Evolutionary conservation across 768 basidiomycete species (phyloP).

Genomic region (Leucocoprinus birnbaumii): DNA sequence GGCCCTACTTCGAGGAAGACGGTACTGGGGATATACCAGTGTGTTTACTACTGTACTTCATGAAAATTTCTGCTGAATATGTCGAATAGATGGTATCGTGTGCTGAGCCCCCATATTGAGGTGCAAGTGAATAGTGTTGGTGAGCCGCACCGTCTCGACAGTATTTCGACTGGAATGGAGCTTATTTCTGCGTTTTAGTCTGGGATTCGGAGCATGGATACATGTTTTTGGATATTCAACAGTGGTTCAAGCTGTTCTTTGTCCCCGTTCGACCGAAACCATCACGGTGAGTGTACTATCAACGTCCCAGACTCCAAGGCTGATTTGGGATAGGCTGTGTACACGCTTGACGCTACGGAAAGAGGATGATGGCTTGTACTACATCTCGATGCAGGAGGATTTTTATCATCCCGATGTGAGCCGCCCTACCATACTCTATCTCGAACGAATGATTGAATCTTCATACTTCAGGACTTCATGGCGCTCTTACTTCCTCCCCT

Average conservation of each 20-base stretch:
- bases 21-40: constrained; percentile 60
- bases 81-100: constrained; percentile 57
- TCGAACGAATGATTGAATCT: neutral
- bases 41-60: constrained; percentile 16
- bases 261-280: constrained; percentile 41
- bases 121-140: constrained; percentile 40
- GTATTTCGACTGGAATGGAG: neutral
- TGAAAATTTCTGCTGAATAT: neutral
- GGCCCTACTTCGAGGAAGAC: constrained; percentile 50
- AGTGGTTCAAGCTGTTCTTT: constrained; percentile 51
- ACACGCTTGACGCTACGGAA: constrained; percentile 51
- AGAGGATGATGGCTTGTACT: constrained; percentile 29
- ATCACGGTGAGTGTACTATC: constrained; percentile 35
- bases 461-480: constrained; percentile 34
- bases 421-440: constrained; percentile 1
- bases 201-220: constrained; percentile 40
- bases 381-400: constrained; percentile 57
- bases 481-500: constrained; percentile 41
- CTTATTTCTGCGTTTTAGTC: constrained; percentile 28
- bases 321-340: constrained; percentile 34
- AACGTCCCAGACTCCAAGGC: neutral
- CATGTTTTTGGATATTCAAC: constrained; percentile 49
- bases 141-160: constrained; percentile 23
- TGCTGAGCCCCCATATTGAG: constrained; percentile 51
- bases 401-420: constrained; percentile 53